Evolutionary conservation across 225 moss, liverwort and hornwort species (phyloP).

Genomic region (Physcomitrellopsis africana): DNA sequence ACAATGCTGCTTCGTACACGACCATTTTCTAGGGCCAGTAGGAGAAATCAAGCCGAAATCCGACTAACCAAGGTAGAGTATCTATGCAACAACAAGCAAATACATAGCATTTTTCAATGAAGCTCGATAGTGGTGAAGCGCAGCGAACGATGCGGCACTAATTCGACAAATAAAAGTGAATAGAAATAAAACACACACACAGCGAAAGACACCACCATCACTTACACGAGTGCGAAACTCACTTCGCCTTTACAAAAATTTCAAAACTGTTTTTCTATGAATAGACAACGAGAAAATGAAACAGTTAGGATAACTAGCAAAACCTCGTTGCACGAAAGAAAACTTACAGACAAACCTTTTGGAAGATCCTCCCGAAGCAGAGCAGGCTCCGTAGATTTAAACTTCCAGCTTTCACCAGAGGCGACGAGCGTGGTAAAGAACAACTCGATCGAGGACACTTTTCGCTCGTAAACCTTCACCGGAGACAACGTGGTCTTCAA

Average conservation of each 20-base stretch:
- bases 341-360: constrained; percentile 33
- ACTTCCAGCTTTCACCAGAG: constrained; percentile 30
- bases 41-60: not conserved
- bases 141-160: no score
- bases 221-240: not conserved
- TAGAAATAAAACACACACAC: no score
- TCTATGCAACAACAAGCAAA: not conserved
- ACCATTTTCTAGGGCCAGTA: not conserved
- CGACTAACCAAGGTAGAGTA: not conserved
- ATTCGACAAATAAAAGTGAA: no score
- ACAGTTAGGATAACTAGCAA: not conserved
- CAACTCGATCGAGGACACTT: constrained; percentile 22
- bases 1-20: not conserved
- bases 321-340: not conserved
- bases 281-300: not conserved
- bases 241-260: not conserved
- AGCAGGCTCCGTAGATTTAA: constrained; percentile 24
- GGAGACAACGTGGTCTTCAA: not conserved
- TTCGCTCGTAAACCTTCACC: constrained; percentile 4
- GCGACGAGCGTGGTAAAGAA: not conserved
- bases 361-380: constrained; percentile 21
- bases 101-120: no score
- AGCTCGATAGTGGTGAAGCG: no score
- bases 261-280: not conserved
- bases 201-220: not conserved